A percentile compares a stretch with the other conserved stretches of the same genome.
Conservation (phyloP, 192 early-diverging fungal genomes). For the Entomortierella beljakovae region DNA sequence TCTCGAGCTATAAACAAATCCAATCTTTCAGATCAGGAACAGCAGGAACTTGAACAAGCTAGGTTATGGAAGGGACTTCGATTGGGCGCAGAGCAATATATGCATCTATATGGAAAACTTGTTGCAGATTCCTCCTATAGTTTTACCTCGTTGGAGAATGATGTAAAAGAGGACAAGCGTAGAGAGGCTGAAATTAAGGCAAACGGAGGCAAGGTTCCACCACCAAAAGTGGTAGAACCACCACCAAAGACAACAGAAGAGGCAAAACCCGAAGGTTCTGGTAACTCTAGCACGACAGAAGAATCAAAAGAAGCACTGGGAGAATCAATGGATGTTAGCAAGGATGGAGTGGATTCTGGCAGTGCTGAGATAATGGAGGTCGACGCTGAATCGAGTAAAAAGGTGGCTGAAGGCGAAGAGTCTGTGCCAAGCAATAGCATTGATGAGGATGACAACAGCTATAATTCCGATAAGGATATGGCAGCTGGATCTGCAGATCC, state of each 20-base stretch:
- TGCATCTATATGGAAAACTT: constrained; percentile 59
- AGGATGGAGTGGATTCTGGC: no score
- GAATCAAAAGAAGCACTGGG: neutral
- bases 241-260: neutral
- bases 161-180: constrained; percentile 21
- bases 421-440: no score
- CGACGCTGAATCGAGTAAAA: neutral
- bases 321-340: neutral
- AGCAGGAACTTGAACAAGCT: constrained; percentile 21
- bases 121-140: constrained; percentile 16
- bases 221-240: neutral
- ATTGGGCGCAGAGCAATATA: constrained; percentile 53
- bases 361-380: constrained; percentile 5
- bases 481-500: no score
- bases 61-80: constrained; percentile 63
- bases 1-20: neutral
- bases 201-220: neutral
- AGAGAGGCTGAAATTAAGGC: constrained; percentile 27
- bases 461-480: no score
- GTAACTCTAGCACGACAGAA: neutral
- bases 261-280: neutral
- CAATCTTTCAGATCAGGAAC: constrained; percentile 8
- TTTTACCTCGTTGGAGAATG: constrained; percentile 23
- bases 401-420: neutral
- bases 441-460: neutral